These are phyloP conservation scores for Umbelopsis vinacea DNA, from an alignment of 192 early-diverging fungal species.

Conservation along the genomic window DNA sequence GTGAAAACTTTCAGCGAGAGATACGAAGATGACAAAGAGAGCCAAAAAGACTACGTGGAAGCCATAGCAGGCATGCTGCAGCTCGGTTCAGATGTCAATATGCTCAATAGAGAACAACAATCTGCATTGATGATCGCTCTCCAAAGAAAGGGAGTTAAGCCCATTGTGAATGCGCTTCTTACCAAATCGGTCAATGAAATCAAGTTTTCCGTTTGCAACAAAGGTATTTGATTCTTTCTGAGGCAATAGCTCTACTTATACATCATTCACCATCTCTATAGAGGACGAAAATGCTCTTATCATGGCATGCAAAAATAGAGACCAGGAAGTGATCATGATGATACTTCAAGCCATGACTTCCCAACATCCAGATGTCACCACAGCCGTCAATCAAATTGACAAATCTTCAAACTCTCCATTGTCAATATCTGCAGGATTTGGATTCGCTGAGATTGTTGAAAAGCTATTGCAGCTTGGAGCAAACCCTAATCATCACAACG, in stretches of 20 bases:
- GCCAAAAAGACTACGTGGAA: not conserved
- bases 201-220: not conserved
- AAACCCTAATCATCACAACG: conserved; percentile 7
- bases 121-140: conserved; percentile 17
- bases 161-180: not conserved
- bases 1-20: not conserved
- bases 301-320: not conserved
- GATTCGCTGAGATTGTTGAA: conserved; percentile 16
- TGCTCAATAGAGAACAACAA: not conserved
- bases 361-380: not conserved
- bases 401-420: conserved; percentile 13
- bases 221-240: not conserved
- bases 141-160: no score
- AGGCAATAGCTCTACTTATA: not conserved
- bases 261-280: not conserved
- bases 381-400: conserved; percentile 14
- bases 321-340: not conserved
- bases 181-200: not conserved
- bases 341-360: not conserved
- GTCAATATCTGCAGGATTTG: conserved; percentile 6
- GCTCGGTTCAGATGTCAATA: conserved; percentile 14
- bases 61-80: not conserved
- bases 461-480: conserved; percentile 17
- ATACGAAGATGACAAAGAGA: not conserved
- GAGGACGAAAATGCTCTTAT: conserved; percentile 22